Evolutionary conservation across 2,329 filamentous ascomycete genomes (phyloP), one percentile per base, ranked within the genome.

Genomic region (Elsinoe australis): DNA sequence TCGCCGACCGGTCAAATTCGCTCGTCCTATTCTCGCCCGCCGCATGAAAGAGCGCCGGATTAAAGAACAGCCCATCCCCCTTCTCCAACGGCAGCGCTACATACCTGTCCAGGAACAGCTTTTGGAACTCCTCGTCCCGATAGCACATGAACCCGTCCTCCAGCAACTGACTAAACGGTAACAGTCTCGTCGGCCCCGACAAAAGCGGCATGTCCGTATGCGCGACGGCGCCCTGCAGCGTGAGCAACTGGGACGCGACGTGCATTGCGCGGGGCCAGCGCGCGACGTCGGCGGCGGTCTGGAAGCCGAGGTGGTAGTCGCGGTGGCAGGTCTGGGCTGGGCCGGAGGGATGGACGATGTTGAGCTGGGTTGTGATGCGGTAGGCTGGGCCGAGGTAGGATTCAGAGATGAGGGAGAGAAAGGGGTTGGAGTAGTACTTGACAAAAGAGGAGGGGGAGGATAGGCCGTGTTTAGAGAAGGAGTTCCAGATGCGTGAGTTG

Each of bases 401-500:
- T 14, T 70, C 68, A 39, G 70, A 72, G 18, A 80, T 69, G 5
- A 72, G 58, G 0, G 66, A 62, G 2, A 82, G 68, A 67, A 74
- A 79, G 0, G 76, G 76, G 53, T 82, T 82, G 3, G 74, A 69
- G 61, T 78, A 81, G 67, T 82, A 82, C 5, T 59, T 51, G 0
- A 75, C 52, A 55, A 82, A 82, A 0, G 72, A 75, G 0, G 57
- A 34, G 0, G 78, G 71, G 52, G 79, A 70, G 21, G 64, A 57
- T 2, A 74, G 59, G 15, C 70, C 73, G 56, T 82, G 79, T 57
- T 82, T 83, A 53, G 72, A 72, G 61, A 82, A 78, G 0, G 78
- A 78, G 63, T 82, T 82, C 78, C 78, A 83, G 64, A 82, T 80
- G 7, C 79, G 71, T 47, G 74, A 69, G 57, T 82, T 82, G 18